Conservation (phyloP, 2,329 filamentous ascomycete genomes). For the Cladophialophora carrionii region DNA sequence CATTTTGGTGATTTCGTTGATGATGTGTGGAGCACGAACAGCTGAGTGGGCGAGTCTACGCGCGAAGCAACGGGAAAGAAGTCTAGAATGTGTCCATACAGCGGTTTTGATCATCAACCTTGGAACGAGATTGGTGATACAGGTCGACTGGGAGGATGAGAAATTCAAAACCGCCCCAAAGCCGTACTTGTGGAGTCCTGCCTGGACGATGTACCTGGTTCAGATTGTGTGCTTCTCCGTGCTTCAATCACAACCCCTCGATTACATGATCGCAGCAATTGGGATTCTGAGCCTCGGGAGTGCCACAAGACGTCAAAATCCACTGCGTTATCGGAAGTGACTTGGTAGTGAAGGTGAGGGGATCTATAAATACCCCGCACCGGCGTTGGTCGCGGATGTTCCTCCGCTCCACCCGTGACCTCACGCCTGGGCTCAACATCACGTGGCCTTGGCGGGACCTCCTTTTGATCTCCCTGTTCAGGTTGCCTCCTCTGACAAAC, state of each 20-base stretch:
- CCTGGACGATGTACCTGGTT: background rate
- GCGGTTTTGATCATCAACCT: slow-evolving; percentile 10
- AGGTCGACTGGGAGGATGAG: background rate
- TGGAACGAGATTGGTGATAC: background rate
- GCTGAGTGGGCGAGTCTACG: slow-evolving; percentile 30
- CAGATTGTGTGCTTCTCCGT: slow-evolving; percentile 12
- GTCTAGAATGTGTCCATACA: slow-evolving; percentile 8
- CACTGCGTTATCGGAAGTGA: slow-evolving; percentile 6
- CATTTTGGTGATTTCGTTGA: slow-evolving; percentile 16
- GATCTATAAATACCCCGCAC: background rate
- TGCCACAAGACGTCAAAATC: background rate
- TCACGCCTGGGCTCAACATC: too few relatives aligned
- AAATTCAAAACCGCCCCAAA: slow-evolving; percentile 1
- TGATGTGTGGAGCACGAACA: slow-evolving; percentile 21
- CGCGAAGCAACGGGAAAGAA: slow-evolving; percentile 2
- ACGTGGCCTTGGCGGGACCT: too few relatives aligned
- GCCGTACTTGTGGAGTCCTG: background rate
- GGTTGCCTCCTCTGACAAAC: too few relatives aligned
- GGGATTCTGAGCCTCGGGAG: slow-evolving; percentile 7
- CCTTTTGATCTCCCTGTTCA: too few relatives aligned
- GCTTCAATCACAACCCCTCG: slow-evolving; percentile 13
- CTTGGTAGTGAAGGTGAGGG: background rate
- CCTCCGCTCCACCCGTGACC: background rate
- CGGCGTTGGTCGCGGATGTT: background rate
- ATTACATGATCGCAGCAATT: slow-evolving; percentile 4